Evolutionary conservation across 495 filamentous ascomycete species (phyloP).

Genomic region (Glarea lozoyensis): DNA sequence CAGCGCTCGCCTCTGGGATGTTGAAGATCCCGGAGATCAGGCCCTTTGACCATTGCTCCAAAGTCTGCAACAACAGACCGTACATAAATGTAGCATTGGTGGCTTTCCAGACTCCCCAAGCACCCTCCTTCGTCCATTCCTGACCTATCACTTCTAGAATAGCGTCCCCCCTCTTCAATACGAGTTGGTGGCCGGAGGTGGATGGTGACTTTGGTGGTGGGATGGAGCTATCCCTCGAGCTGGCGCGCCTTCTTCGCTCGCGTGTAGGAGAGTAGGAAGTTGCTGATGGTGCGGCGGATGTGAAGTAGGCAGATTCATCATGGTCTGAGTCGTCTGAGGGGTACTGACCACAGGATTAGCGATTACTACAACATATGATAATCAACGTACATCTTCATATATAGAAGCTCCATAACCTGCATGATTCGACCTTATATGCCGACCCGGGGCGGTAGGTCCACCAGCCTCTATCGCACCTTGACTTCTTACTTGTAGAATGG

Average conservation of each 20-base stretch:
- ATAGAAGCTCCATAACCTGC: conserved; percentile 31
- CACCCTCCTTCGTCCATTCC: conserved; percentile 82
- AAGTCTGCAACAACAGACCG: conserved; percentile 69
- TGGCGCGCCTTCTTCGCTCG: conserved; percentile 35
- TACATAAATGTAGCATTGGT: conserved; percentile 88
- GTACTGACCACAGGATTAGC: conserved; percentile 21
- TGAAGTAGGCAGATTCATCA: conserved; percentile 82
- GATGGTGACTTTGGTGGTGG: conserved; percentile 19
- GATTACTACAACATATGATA: conserved; percentile 4
- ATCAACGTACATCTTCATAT: conserved; percentile 40
- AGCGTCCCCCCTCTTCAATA: conserved; percentile 59
- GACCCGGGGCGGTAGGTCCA: conserved; percentile 15
- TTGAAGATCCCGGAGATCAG: conserved; percentile 76
- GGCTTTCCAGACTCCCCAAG: conserved; percentile 90
- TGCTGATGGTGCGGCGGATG: conserved; percentile 52
- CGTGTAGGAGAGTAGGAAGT: conserved; percentile 40
- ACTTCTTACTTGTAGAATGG: conserved; percentile 68
- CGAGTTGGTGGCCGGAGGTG: conserved; percentile 48
- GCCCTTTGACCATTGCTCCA: conserved; percentile 79
- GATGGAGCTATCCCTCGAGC: conserved; percentile 40
- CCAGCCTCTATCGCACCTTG: conserved; percentile 34
- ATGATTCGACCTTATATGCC: conserved; percentile 22
- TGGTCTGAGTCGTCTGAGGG: conserved; percentile 58
- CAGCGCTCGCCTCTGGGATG: conserved; percentile 63
- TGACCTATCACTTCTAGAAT: conserved; percentile 71